These are phyloP conservation scores for Dioscorea dumetorum DNA, from an alignment of 106 monocot species.

Conservation along the genomic window DNA sequence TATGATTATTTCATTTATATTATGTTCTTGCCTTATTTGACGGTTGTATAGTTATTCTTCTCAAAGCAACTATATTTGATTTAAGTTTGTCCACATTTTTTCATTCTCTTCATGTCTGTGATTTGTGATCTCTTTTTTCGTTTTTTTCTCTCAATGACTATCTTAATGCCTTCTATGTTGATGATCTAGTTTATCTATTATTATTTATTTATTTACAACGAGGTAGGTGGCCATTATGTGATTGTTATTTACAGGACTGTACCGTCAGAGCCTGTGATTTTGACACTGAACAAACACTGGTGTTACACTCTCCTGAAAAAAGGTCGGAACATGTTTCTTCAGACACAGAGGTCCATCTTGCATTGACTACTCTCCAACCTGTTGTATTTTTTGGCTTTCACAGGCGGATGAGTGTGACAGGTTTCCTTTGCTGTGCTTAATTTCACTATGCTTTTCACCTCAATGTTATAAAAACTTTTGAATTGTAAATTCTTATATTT, in stretches of 20 bases:
- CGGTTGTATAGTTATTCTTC: no score
- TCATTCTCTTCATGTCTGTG: no score
- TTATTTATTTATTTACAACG: no score
- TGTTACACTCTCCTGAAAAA: slow-evolving; percentile 93
- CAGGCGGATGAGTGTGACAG: slow-evolving; percentile 97
- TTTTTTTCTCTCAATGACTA: no score
- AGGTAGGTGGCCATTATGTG: neutral
- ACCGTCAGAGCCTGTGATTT: slow-evolving; percentile 96
- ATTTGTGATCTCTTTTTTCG: no score
- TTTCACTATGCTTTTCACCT: neutral
- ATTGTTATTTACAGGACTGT: slow-evolving; percentile 53
- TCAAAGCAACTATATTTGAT: no score
- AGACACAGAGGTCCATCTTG: slow-evolving; percentile 91
- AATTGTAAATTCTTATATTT: neutral
- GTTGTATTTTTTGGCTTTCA: slow-evolving; percentile 97
- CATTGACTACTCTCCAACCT: slow-evolving; percentile 88
- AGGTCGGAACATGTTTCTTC: slow-evolving; percentile 64
- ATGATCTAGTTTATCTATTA: no score
- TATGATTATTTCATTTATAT: no score
- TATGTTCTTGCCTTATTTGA: no score
- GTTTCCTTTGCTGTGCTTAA: slow-evolving; percentile 24
- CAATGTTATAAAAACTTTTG: neutral
- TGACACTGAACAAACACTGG: slow-evolving; percentile 88
- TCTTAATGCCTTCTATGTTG: no score
- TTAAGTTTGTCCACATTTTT: no score